These are phyloP conservation scores for Acacia acuminata DNA, from an alignment of 306 rosid genomes.

Conservation along the genomic window DNA sequence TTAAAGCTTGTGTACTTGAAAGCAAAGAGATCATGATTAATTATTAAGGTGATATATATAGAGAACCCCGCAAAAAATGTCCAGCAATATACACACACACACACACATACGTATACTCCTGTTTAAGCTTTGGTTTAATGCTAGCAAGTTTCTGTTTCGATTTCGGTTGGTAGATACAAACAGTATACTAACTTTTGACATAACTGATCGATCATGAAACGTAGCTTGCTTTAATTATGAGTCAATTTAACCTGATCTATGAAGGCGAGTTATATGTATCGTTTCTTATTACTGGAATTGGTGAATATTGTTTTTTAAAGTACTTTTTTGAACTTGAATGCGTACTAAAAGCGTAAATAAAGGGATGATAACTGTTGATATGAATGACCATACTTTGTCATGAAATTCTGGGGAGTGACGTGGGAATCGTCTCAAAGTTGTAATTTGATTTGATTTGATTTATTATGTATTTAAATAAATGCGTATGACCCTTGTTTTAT, in stretches of 20 bases:
- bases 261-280: neutral
- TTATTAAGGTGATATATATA: neutral
- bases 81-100: neutral
- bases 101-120: neutral
- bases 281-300: neutral
- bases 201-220: neutral
- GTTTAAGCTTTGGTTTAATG: neutral
- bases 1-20: conserved; percentile 17
- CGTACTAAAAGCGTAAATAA: neutral
- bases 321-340: neutral
- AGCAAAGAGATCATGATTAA: conserved; percentile 16
- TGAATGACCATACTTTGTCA: conserved; percentile 25
- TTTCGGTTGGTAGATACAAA: neutral
- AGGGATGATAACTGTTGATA: neutral
- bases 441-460: conserved; percentile 23
- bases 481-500: conserved; percentile 1
- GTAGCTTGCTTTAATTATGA: neutral
- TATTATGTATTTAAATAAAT: neutral
- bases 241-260: neutral
- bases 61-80: neutral
- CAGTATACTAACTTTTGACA: neutral
- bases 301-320: neutral
- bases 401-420: conserved; percentile 30
- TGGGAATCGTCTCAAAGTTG: conserved; percentile 24
- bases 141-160: conserved; percentile 8